phyloP scores from a whole-genome alignment of 306 rosid species.

The Oemleria cerasiformis region DNA sequence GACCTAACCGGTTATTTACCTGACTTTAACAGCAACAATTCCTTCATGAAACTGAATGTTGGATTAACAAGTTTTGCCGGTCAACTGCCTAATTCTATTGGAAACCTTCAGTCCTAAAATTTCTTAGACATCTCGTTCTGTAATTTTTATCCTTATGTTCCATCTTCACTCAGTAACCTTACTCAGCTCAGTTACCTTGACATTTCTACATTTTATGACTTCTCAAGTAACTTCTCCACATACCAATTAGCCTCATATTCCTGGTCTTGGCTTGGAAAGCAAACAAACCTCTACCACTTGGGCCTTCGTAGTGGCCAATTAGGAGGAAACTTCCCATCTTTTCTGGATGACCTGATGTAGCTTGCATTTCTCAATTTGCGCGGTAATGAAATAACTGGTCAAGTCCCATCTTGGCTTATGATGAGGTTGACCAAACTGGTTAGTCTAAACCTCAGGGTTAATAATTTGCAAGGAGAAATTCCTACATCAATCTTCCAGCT shows the following conservation, averaged over 20 bases:
- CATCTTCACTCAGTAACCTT: constrained; percentile 32
- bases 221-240: not conserved
- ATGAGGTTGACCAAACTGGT: not conserved
- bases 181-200: not conserved
- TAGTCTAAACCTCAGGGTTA: not conserved
- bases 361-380: not conserved
- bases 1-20: constrained; percentile 36
- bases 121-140: not conserved
- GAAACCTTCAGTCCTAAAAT: constrained; percentile 15
- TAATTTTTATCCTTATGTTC: constrained; percentile 17
- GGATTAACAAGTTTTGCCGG: constrained; percentile 15
- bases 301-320: not conserved
- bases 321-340: constrained; percentile 1
- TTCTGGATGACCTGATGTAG: constrained; percentile 23
- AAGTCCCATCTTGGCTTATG: constrained; percentile 7
- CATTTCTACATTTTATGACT: constrained; percentile 4
- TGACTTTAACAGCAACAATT: constrained; percentile 18
- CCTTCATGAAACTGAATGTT: not conserved
- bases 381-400: not conserved
- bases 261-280: constrained; percentile 6
- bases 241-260: not conserved
- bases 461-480: constrained; percentile 20
- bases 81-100: constrained; percentile 29
- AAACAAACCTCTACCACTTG: not conserved
- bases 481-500: constrained; percentile 15